Evolutionary conservation across 805 yeast species (phyloP).

Genomic region (Candida xiaguanensis): DNA sequence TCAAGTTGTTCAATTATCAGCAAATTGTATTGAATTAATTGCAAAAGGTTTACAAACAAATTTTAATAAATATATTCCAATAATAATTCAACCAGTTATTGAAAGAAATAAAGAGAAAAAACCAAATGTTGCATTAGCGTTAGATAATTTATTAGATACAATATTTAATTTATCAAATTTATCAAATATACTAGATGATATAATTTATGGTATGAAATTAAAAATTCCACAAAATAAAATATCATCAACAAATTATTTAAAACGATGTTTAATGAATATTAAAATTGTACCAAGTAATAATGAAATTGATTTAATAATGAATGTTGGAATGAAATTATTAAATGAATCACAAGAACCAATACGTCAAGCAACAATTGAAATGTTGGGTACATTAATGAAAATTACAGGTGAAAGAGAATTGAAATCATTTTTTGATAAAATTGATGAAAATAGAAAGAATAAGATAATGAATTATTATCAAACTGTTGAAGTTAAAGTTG

Average conservation of each 20-base stretch:
- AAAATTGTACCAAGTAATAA: slow-evolving; percentile 43
- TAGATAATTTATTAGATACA: slow-evolving; percentile 63
- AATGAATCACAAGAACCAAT: slow-evolving; percentile 83
- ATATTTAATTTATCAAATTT: slow-evolving; percentile 51
- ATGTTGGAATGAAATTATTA: slow-evolving; percentile 56
- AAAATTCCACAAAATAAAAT: slow-evolving; percentile 81
- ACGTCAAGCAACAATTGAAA: slow-evolving; percentile 71
- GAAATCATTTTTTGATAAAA: slow-evolving; percentile 54
- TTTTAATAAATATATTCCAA: slow-evolving; percentile 51
- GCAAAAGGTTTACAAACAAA: slow-evolving; percentile 61
- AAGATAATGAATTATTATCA: slow-evolving; percentile 63
- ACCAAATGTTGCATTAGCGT: slow-evolving; percentile 66
- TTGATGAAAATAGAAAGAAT: slow-evolving; percentile 69
- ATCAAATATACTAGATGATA: slow-evolving; percentile 55
- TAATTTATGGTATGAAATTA: slow-evolving; percentile 58
- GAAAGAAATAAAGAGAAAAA: slow-evolving; percentile 91
- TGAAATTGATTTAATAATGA: slow-evolving; percentile 59
- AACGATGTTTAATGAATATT: slow-evolving; percentile 57
- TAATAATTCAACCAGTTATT: slow-evolving; percentile 58
- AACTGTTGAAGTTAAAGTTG: slow-evolving; percentile 46
- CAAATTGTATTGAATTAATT: slow-evolving; percentile 57
- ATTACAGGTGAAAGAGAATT: slow-evolving; percentile 74
- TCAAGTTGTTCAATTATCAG: slow-evolving; percentile 78
- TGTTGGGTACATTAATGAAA: slow-evolving; percentile 79
- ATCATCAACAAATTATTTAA: slow-evolving; percentile 63